These are phyloP conservation scores for Penicillium ucsense DNA, from an alignment of 495 filamentous ascomycete species.

Conservation along the genomic window DNA sequence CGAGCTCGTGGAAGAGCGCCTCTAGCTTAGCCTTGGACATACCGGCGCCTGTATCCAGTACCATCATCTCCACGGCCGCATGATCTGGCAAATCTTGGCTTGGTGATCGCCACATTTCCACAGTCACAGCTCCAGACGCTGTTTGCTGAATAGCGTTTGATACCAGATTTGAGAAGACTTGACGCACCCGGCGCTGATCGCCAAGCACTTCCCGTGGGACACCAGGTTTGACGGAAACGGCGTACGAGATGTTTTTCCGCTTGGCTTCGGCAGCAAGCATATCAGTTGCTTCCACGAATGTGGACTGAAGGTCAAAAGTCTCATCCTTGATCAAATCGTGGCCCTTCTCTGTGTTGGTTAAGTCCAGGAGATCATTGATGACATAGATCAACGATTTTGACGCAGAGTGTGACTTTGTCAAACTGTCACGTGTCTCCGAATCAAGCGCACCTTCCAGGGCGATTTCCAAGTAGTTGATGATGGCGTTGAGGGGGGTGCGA, in stretches of 20 bases:
- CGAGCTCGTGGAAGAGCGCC: slow-evolving; percentile 72
- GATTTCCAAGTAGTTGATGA: slow-evolving; percentile 95
- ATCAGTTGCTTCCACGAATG: slow-evolving; percentile 66
- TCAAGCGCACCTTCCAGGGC: slow-evolving; percentile 80
- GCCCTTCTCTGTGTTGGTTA: slow-evolving; percentile 84
- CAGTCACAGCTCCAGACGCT: slow-evolving; percentile 51
- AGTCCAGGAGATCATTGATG: slow-evolving; percentile 88
- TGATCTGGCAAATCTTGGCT: slow-evolving; percentile 27
- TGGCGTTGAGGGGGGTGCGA: slow-evolving; percentile 86
- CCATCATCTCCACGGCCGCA: slow-evolving; percentile 58
- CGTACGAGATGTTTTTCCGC: slow-evolving; percentile 63
- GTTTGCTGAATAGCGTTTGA: slow-evolving; percentile 87
- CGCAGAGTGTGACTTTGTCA: slow-evolving; percentile 70
- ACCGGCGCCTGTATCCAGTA: slow-evolving; percentile 73
- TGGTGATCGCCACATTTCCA: slow-evolving; percentile 53
- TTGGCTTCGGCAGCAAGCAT: slow-evolving; percentile 65
- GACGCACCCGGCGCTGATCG: slow-evolving; percentile 68
- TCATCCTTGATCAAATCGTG: slow-evolving; percentile 74
- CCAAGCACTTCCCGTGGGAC: slow-evolving; percentile 64
- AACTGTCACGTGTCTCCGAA: slow-evolving; percentile 75
- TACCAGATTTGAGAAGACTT: slow-evolving; percentile 71
- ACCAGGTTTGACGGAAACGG: slow-evolving; percentile 56
- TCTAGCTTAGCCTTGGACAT: slow-evolving; percentile 68
- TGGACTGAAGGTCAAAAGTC: slow-evolving; percentile 60
- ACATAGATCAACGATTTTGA: slow-evolving; percentile 93